Evolutionary conservation across 2,329 filamentous ascomycete genomes (phyloP).

Genomic region (Rosellinia necatrix): DNA sequence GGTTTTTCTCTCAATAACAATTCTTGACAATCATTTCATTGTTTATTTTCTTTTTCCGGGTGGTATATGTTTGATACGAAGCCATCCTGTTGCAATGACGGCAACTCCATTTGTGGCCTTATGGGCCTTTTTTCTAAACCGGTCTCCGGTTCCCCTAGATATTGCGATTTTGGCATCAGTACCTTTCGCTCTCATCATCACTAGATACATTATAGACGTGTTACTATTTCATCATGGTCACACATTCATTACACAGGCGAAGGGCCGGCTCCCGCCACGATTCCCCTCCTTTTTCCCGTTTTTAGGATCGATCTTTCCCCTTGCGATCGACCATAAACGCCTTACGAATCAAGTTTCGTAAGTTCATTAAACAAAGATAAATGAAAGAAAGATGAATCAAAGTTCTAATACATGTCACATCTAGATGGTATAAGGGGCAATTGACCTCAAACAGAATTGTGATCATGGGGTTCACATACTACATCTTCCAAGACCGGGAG

Average conservation of each 20-base stretch:
- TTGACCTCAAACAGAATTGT: slow-evolving; percentile 23
- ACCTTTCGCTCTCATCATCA: slow-evolving; percentile 8
- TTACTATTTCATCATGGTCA: slow-evolving; percentile 21
- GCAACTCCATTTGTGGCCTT: slow-evolving; percentile 19
- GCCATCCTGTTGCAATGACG: slow-evolving; percentile 6
- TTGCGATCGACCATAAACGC: slow-evolving; percentile 14
- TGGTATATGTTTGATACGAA: not conserved
- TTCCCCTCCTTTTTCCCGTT: slow-evolving; percentile 23
- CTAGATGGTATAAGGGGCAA: slow-evolving; percentile 24
- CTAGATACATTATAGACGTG: slow-evolving; percentile 15
- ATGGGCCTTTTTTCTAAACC: slow-evolving; percentile 14
- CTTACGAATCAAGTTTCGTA: slow-evolving; percentile 24
- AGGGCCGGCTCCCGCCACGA: slow-evolving; percentile 18
- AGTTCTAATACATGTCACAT: slow-evolving; percentile 1
- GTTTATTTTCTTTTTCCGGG: not conserved
- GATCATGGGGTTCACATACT: slow-evolving; percentile 23
- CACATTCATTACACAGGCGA: not conserved
- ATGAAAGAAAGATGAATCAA: not conserved
- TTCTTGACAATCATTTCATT: not conserved
- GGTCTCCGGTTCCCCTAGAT: slow-evolving; percentile 5
- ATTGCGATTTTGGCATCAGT: not conserved
- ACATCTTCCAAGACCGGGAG: slow-evolving; percentile 29
- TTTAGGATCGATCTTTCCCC: slow-evolving; percentile 18
- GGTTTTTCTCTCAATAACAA: not conserved
- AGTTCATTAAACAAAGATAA: slow-evolving; percentile 18